A percentile compares a stretch with the other conserved stretches of the same genome.
Conservation (phyloP, 768 basidiomycete genomes). For the Podaxis sp. region DNA sequence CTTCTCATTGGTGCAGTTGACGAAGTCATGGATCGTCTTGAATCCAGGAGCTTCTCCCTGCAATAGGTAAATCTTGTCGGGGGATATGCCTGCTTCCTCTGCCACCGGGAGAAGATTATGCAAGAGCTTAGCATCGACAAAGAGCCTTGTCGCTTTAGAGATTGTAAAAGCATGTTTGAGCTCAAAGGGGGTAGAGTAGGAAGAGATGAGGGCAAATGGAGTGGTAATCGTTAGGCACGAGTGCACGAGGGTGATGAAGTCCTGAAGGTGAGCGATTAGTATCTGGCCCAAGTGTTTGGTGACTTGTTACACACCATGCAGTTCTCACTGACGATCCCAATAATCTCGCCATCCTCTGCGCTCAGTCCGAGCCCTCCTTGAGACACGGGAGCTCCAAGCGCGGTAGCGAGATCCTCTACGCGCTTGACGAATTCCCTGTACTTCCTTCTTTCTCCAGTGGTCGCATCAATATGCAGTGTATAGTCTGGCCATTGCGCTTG, state of each 20-base stretch:
- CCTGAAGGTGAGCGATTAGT: constrained; percentile 18
- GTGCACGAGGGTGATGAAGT: constrained; percentile 30
- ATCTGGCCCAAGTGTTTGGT: neutral
- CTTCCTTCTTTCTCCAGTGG: constrained; percentile 41
- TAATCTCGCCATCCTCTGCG: constrained; percentile 45
- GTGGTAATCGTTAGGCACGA: constrained; percentile 26
- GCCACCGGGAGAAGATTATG: constrained; percentile 27
- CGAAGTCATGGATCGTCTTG: constrained; percentile 39
- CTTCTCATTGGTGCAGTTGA: constrained; percentile 32
- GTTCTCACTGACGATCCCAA: constrained; percentile 71
- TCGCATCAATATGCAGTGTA: constrained; percentile 50
- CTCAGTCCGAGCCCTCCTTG: constrained; percentile 56
- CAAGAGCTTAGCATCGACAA: constrained; percentile 29
- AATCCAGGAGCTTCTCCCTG: constrained; percentile 37
- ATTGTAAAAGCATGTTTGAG: constrained; percentile 30
- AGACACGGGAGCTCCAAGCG: constrained; percentile 38
- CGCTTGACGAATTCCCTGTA: constrained; percentile 46
- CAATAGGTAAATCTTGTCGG: constrained; percentile 46
- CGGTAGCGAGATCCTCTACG: constrained; percentile 53
- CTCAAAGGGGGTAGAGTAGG: constrained; percentile 33
- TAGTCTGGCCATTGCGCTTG: constrained; percentile 54
- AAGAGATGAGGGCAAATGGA: constrained; percentile 31
- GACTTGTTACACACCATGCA: constrained; percentile 43
- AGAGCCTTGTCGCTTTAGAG: constrained; percentile 28
- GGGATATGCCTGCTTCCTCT: constrained; percentile 28